Base-by-base conservation (phyloP, 805 yeast species). In the Yarrowia deformans region DNA sequence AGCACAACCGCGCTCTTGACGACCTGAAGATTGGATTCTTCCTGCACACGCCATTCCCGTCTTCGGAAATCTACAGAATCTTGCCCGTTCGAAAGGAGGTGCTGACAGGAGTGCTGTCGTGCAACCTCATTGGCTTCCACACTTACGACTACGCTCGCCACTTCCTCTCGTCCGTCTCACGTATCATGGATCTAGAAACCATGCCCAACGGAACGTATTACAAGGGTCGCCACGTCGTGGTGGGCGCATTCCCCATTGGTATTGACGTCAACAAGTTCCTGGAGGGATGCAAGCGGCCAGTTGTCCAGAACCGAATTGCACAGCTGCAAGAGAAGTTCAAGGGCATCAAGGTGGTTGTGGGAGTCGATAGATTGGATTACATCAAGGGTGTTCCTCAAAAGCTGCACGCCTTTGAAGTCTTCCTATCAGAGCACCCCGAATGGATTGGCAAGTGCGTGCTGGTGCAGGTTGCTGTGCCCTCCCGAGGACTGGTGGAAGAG, bases 221-320 rank as follows among this genome's bases (percentile, higher is more conserved):
- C 76, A 82, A 87, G 54, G 90, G 91, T 37, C 82, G 94, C 66
- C 86, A 87, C 70, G 94, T 95, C 56, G 86, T 87, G 37, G 92
- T 95, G 43, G 97, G 98, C 32, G 98, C 98, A 0, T 94, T 93
- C 84, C 99, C 99, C n/a, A 95, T 95, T 73, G 99, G 99, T 70
- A 95, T 95, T 70, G 99, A 95, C 76, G 97, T 93, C 29, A 97
- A 92, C 70, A 91, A 91, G 73, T 95, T 95, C 78, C 81, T 89
- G 16, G 90, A 88, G 29, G 98, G 97, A 0, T 79, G 95, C 73
- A 82, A 87, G 72, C 84, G 85, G 70, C 84, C 82, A 0, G 74
- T 81, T 5, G 98, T 93, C 5, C 83, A 85, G 55, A 78, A 85
- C 35, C 84, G 99, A 73, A 87, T 94, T 70, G 74, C 79, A 42